Base-by-base conservation (phyloP, 768 basidiomycete species). In the Tephrocybe sp. region DNA sequence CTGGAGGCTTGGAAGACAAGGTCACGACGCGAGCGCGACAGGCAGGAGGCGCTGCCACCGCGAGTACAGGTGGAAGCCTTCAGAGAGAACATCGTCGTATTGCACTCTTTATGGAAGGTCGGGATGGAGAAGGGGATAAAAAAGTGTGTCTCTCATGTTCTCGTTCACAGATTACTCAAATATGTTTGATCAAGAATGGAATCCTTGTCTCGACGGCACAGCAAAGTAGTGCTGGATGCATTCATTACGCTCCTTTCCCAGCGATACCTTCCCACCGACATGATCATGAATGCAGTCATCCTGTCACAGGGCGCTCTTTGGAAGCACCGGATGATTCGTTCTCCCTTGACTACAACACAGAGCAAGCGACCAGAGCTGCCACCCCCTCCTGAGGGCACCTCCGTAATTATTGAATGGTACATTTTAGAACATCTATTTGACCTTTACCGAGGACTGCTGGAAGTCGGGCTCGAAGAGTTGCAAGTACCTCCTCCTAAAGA, bases 261-360 rank as follows among this genome's bases (percentile, higher is more conserved):
- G 32, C 86, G 92, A 9, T 71, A 80, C 46, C 75, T 97, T 34
- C 80, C 87, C 2, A 78, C 80, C 28, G 92, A 95, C 42, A 76
- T 82, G 52, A 89, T 97, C 53, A 78, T 82, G 49, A 87, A 87
- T 61, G 74, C 84, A 9, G 70, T 92, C 42, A 78, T 89, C 25
- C 77, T 92, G 31, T 76, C 85, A 1, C 81, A 96, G 53, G 87
- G 89, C 26, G 88, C 89, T 0, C 74, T 94, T 11, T 96, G 91
- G 88, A 87, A 86, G 54, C 82, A 90, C 52, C 79, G 88, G 22
- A 86, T 91, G 80, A 73, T 84, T 55, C 86, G 84, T 38, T 76
- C 80, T 26, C 57, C 69, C 31, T 55, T 71, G 34, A 54, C 65
- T 4, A 52, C 56, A 35, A 45, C 62, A 32, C 64, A 60, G n/a